Evolutionary conservation across 345 rosid genomes (phyloP), one percentile per base, ranked within the genome.

Genomic region (Hevea brasiliensis): DNA sequence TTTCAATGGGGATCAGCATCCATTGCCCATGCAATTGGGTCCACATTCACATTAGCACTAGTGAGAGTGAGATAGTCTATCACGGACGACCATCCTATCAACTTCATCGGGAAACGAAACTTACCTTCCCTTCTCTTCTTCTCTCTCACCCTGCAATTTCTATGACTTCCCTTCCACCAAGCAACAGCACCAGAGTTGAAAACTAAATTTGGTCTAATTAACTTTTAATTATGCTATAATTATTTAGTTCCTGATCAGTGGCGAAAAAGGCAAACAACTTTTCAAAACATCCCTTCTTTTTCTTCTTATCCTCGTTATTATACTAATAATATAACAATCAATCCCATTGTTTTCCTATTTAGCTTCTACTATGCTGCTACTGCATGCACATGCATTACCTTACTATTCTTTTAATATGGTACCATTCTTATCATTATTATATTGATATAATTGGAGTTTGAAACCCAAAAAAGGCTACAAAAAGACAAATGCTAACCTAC

Each of bases 51-150:
- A 32, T 32, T 32, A 32, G 4, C 3, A 32, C 4, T 32, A 32
- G 2, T 32, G 37, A 32, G 37, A 58, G 24, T 3, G 29, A 61
- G 81, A 69, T 74, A 56, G 71, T 55, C 71, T 45, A 50, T 78
- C 81, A 78, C 77, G 77, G 81, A 78, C 72, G 81, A 78, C 72
- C 71, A 77, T 78, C 77, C 71, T 73, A 55, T 56, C 74, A 62
- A 18, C 37, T 53, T 32, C 70, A 66, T 78, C 45, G 74, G 81
- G 77, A 78, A 78, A 9, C 72, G 45, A 29, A 50, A 65, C 37
- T 42, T 14, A 8, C 23, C 47, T 8, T 11, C 51, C 27, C 3
- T n/a, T 7, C 20, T 24, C 56, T 62, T 55, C 45, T 15, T 10
- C 37, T 21, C 48, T 17, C 64, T 15, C 1, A 32, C 55, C 3